Conservation (phyloP, 176 grass and related monocot genomes). For the maize (Zea mays) region DNA sequence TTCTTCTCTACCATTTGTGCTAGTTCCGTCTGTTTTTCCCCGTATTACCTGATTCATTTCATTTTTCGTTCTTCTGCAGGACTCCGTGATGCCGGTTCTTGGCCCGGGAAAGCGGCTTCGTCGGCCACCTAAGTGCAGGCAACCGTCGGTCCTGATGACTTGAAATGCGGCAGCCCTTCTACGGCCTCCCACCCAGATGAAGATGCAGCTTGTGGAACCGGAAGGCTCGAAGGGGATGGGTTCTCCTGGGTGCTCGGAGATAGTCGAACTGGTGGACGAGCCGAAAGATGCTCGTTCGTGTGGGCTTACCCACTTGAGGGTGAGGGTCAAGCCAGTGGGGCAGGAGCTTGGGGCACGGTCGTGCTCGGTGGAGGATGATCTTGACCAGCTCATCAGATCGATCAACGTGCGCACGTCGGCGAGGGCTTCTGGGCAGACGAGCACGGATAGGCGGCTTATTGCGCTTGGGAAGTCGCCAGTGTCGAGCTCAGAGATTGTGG, state of each 20-base stretch:
- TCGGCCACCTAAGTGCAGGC: slow-evolving; percentile 24
- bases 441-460: slow-evolving; percentile 57
- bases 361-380: slow-evolving; percentile 68
- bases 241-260: slow-evolving; percentile 79
- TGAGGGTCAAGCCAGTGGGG: slow-evolving; percentile 67
- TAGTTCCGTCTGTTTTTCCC: background rate
- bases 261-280: slow-evolving; percentile 75
- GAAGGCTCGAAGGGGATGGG: slow-evolving; percentile 43
- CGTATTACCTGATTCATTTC: slow-evolving; percentile 25
- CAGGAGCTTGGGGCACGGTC: slow-evolving; percentile 40
- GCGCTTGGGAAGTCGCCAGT: slow-evolving; percentile 57
- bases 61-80: slow-evolving; percentile 14
- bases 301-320: slow-evolving; percentile 56
- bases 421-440: slow-evolving; percentile 59
- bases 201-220: slow-evolving; percentile 21
- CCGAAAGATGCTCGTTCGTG: slow-evolving; percentile 36
- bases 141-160: background rate
- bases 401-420: slow-evolving; percentile 65
- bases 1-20: slow-evolving; percentile 8
- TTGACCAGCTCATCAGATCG: slow-evolving; percentile 65
- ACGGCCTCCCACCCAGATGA: slow-evolving; percentile 33
- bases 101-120: slow-evolving; percentile 18
- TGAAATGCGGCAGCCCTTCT: slow-evolving; percentile 38
- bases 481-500: slow-evolving; percentile 78
- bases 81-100: slow-evolving; percentile 38